Evolutionary conservation across 305 asterid genomes (phyloP), one percentile per base, ranked within the genome.

Genomic region (Stenogyne calaminthoides): DNA sequence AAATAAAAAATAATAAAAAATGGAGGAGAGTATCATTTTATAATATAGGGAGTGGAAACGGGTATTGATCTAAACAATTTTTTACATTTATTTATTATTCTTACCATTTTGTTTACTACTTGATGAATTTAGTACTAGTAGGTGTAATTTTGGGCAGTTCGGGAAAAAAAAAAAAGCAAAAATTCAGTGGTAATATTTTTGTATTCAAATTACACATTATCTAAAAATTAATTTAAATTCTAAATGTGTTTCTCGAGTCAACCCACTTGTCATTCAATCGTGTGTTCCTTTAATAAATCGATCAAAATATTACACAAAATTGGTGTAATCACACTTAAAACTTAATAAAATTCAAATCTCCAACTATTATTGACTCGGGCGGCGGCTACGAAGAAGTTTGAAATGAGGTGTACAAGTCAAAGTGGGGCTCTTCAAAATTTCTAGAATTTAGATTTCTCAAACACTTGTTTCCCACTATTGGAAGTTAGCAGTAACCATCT

Each of bases 401-500:
- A 12, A 3, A 6, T 49, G 56, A 47, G 54, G 54, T 47, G 54
- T 14, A 47, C 55, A n/a, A n/a, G 56, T 49, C 56, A 49, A 49
- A 49, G 20, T 47, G 19, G 55, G 54, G 16, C 18, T 12, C 52
- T 47, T 47, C 55, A 47, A 47, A 15, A n/a, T 47, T 47, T 63
- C 71, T 75, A 75, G 65, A 75, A 76, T 67, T 40, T 60, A 0
- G 71, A 60, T 7, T 67, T 32, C 34, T 67, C 3, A 77, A 18
- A 42, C 76, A 64, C 57, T 16, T 60, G 10, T 42, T 11, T 7
- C 52, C 29, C 7, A 14, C 4, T 46, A 7, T 46, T 42, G 49
- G 14, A 42, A 12, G 3, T 9, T 42, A 42, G 49, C 49, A 9
- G 3, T 3, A 9, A 11, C 11, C n/a, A 40, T n/a, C 3, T 1